Conservation (phyloP, 129 eudicot species). For the Pseudognaphalium luteoalbum region DNA sequence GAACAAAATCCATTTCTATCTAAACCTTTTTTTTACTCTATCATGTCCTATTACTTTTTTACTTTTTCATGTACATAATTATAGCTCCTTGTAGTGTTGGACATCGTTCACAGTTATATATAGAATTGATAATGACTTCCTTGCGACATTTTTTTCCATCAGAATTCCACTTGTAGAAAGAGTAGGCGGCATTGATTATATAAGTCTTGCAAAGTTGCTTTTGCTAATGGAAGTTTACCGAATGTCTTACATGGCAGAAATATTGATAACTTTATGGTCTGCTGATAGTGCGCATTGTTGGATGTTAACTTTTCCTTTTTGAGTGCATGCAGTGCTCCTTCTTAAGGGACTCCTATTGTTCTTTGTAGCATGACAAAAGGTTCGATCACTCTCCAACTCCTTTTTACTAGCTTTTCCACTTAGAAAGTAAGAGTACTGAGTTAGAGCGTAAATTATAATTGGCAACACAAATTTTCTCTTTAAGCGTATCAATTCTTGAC, state of each 20-base stretch:
- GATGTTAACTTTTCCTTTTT: constrained; percentile 22
- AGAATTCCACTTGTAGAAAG: constrained; percentile 29
- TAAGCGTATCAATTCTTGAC: not conserved
- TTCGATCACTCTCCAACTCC: too few species aligned
- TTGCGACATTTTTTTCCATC: constrained; percentile 28
- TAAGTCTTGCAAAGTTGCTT: constrained; percentile 18
- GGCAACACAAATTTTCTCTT: too few species aligned
- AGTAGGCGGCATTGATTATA: constrained; percentile 25
- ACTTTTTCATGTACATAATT: constrained; percentile 20
- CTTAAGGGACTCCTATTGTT: not conserved
- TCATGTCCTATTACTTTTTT: too few species aligned
- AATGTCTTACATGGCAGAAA: constrained; percentile 16
- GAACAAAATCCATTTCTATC: not conserved
- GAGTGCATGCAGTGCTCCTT: constrained; percentile 28
- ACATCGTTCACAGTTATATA: constrained; percentile 4
- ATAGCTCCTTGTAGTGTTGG: constrained; percentile 22
- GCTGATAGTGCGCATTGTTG: constrained; percentile 29
- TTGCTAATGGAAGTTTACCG: constrained; percentile 37
- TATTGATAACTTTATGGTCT: constrained; percentile 24
- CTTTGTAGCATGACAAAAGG: constrained; percentile 18
- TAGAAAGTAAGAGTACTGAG: not conserved
- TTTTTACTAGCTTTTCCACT: constrained; percentile 6
- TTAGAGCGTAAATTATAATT: not conserved
- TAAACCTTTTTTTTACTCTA: too few species aligned
- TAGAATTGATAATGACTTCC: constrained; percentile 24